Percentiles rank a stretch among this genome's conserved stretches.
These are phyloP conservation scores for Punctularia strigosozonata DNA, from an alignment of 768 basidiomycete genomes.

Conservation along the genomic window DNA sequence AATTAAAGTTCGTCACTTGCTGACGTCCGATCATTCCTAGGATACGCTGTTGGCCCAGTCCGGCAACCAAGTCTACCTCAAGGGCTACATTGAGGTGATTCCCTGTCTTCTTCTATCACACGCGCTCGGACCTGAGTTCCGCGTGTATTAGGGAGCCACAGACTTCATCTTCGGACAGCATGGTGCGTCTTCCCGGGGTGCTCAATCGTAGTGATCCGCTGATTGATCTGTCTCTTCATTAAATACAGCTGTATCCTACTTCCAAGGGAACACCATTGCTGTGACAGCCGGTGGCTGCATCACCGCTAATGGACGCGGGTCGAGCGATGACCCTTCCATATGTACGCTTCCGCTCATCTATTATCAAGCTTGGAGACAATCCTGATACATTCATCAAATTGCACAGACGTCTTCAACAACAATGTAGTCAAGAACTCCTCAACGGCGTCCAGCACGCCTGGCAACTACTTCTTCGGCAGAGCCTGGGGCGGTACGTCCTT, in stretches of 20 bases:
- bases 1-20: too few species aligned
- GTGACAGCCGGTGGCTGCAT: conserved; percentile 31
- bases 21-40: too few species aligned
- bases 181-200: conserved; percentile 17
- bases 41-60: conserved; percentile 34
- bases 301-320: conserved; percentile 37
- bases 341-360: conserved; percentile 20
- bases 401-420: conserved; percentile 37
- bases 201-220: too few species aligned
- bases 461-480: conserved; percentile 30
- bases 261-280: conserved; percentile 36
- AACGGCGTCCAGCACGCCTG: conserved; percentile 23
- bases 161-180: conserved; percentile 49
- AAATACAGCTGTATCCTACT: conserved; percentile 36
- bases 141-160: too few species aligned
- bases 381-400: too few species aligned
- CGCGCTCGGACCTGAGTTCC: too few species aligned
- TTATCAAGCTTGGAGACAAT: not conserved
- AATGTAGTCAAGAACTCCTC: conserved; percentile 28
- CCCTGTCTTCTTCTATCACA: too few species aligned
- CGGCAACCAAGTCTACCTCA: conserved; percentile 34
- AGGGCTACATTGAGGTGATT: conserved; percentile 36
- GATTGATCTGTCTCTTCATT: too few species aligned
- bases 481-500: conserved; percentile 31
- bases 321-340: conserved; percentile 30